phyloP scores from a whole-genome alignment of 768 basidiomycete genomes.

The Neoboletus subvelutipes region DNA sequence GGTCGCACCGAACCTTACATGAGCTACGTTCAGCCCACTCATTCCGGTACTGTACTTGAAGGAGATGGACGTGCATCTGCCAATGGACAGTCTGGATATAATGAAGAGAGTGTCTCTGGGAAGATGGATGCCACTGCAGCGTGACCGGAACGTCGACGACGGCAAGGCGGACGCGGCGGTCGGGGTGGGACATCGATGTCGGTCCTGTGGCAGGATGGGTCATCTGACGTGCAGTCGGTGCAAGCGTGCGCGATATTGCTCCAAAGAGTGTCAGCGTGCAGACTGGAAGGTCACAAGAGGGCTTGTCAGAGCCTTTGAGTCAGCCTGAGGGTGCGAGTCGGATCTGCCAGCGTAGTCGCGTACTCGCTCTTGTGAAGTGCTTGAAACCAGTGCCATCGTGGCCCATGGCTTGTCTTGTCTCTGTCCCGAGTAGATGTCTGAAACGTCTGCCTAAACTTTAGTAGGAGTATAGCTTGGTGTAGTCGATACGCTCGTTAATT shows the following conservation, averaged over 20 bases:
- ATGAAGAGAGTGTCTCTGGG: background rate
- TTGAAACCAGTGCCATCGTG: no score
- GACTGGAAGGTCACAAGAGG: constrained; percentile 17
- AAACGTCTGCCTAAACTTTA: background rate
- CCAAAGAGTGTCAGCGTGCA: constrained; percentile 38
- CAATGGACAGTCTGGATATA: background rate
- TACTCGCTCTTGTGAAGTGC: background rate
- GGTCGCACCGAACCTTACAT: constrained; percentile 43
- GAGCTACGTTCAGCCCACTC: constrained; percentile 54
- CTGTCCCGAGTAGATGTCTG: background rate
- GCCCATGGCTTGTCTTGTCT: background rate
- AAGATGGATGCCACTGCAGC: background rate
- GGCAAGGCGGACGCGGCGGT: background rate
- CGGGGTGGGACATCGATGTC: background rate
- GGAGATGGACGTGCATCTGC: constrained; percentile 9
- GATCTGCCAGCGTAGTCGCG: background rate
- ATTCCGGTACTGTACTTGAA: constrained; percentile 53
- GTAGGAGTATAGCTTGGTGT: background rate
- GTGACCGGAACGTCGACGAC: background rate
- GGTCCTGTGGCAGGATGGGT: constrained; percentile 4
- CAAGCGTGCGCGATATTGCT: constrained; percentile 41
- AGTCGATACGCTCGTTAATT: no score
- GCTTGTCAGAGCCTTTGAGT: background rate
- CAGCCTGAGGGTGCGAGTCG: background rate
- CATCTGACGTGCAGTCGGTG: constrained; percentile 36